Conservation (phyloP, 2,329 filamentous ascomycete species). For the Atkinsonella hypoxylon region DNA sequence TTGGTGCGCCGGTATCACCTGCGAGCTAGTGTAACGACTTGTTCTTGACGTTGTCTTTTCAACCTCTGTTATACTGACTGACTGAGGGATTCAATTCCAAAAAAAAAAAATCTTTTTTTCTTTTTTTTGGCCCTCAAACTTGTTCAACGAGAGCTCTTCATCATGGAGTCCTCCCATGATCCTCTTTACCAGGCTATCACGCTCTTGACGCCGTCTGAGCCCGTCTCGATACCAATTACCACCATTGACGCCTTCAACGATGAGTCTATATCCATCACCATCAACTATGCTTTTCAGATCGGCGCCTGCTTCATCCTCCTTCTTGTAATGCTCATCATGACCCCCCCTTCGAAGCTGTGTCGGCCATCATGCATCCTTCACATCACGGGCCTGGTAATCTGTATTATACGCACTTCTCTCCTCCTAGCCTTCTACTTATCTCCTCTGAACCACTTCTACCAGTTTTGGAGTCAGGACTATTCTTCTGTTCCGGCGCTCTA, state of each 20-base stretch:
- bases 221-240: constrained; percentile 20
- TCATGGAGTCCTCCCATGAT: constrained; percentile 15
- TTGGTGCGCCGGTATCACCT: too few relatives aligned
- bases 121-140: background rate
- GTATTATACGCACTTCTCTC: constrained; percentile 47
- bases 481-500: constrained; percentile 29
- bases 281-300: constrained; percentile 60
- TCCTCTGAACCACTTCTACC: constrained; percentile 49
- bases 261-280: constrained; percentile 26
- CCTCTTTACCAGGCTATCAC: constrained; percentile 24
- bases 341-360: constrained; percentile 49
- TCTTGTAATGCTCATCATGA: constrained; percentile 53
- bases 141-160: background rate
- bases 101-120: background rate
- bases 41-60: too few relatives aligned
- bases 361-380: constrained; percentile 58
- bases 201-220: constrained; percentile 18
- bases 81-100: too few relatives aligned
- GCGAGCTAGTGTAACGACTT: too few relatives aligned
- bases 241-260: constrained; percentile 21
- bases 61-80: too few relatives aligned
- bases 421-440: constrained; percentile 48
- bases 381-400: constrained; percentile 43
- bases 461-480: constrained; percentile 43
- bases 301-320: constrained; percentile 57